Base-by-base conservation (phyloP, 257 asterid genomes). In the Lycium barbarum region DNA sequence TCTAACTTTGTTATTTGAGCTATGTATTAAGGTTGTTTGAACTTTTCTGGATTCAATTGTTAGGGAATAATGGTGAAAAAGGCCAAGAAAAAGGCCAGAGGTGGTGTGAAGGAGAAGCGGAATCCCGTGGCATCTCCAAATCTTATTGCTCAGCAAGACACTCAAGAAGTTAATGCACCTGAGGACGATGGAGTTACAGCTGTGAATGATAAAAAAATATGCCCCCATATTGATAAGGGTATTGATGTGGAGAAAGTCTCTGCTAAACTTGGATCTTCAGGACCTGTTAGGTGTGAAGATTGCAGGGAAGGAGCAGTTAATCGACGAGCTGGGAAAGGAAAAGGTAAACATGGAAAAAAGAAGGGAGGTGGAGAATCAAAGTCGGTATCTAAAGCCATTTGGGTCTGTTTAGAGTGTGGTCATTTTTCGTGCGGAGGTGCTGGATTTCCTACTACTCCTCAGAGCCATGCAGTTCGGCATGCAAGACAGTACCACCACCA, bases 321-420 rank as follows among this genome's bases (percentile, higher is more conserved):
- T 84, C 92, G 91, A 72, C 90, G 90, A 83, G 87, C 83, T 4
- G 87, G 88, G 79, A 93, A 91, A 86, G 95, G 91, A 43, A 95
- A 91, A 87, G 89, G 88, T 51, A 95, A 93, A 85, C 97, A 89
- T 2, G 95, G 93, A 57, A 95, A 92, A 71, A 88, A 90, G 82
- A 95, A 93, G 80, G 93, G 94, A 83, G 94, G 91, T 57, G 84
- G 45, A 47, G 90, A 82, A 68, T 80, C 92, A 7, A 93, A 89
- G 57, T 88, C 91, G 0, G 92, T 81, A 63, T 83, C 91, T 9
- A 93, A 83, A 86, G 89, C 96, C 67, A 91, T 96, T 82, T 96
- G 98, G 99, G 86, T 96, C 83, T 96, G 99, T 86, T 86, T 96
- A 88, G 93, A 84, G 66, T 96, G 99, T 76, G 98, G 95, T 22